Base-by-base conservation (phyloP, 306 rosid genomes). In the Chamaecrista fasciculata region DNA sequence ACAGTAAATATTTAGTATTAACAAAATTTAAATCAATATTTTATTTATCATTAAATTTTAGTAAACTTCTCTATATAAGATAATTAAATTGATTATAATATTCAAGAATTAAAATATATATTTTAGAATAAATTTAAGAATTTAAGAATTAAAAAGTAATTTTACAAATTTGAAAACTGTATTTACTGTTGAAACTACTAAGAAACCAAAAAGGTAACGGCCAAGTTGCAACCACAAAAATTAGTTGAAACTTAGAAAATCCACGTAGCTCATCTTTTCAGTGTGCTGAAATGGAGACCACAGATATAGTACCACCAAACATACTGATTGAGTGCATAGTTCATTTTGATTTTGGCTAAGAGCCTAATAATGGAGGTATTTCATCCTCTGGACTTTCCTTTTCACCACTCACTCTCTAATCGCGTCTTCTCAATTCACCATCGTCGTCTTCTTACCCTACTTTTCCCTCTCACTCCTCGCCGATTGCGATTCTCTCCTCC, bases 381-480 rank as follows among this genome's bases (percentile, higher is more conserved):
- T 42, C 26, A 15, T 18, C 15, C 8, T 18, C 16, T 26, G 8
- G 65, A 58, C 26, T 58, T 19, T 10, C 65, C 44, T 16, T 15
- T 57, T 16, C 24, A 9, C 16, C 26, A 58, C 1, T 33, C 65
- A 2, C 16, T 31, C 15, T 58, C 65, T n/a, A 18, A 58, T 7
- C 43, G 25, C 43, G 0, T 43, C 43, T 33, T 8, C 24, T 33
- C 65, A 11, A 31, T 15, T 58, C 44, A 18, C 33, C 44, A 33
- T 16, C 44, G 24, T 33, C 44, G 33, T 16, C 44, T 58, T 26
- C 65, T 58, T 18, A 21, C 56, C 23, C 50, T 53, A 2, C 11
- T 36, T 7, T 36, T 69, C 42, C 64, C 74, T 20, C 52, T 37
- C 18, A 80, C 69, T 4, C 12, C 50, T 33, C 62, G 25, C 56